phyloP scores from a whole-genome alignment of 1,139 yeast species.

The Kodamaea derodonti region DNA sequence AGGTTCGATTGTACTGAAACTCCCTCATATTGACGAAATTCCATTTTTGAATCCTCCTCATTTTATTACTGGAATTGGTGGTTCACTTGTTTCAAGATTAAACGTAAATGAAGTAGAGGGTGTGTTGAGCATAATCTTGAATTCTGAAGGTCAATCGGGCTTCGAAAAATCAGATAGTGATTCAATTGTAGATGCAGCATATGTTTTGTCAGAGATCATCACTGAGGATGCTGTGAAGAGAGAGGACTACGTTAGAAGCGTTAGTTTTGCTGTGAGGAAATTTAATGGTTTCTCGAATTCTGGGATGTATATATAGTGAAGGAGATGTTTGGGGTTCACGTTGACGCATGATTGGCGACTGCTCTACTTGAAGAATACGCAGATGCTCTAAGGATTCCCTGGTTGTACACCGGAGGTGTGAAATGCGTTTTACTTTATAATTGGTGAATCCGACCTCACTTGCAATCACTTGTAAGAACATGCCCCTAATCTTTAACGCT shows the following conservation, averaged over 20 bases:
- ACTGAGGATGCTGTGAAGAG: slow-evolving; percentile 7
- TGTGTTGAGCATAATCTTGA: slow-evolving; percentile 30
- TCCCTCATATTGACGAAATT: slow-evolving; percentile 12
- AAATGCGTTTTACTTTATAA: too few species aligned
- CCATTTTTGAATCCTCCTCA: slow-evolving; percentile 52
- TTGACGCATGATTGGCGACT: too few species aligned
- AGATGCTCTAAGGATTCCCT: too few species aligned
- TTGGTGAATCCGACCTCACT: too few species aligned
- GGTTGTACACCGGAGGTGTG: too few species aligned
- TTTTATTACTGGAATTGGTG: slow-evolving; percentile 50
- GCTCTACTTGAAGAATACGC: too few species aligned
- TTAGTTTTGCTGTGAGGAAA: slow-evolving; percentile 31
- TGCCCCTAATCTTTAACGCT: too few species aligned
- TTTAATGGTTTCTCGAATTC: slow-evolving; percentile 34
- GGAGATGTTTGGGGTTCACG: too few species aligned
- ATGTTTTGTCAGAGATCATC: slow-evolving; percentile 18
- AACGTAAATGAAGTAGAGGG: slow-evolving; percentile 1
- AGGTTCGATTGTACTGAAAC: neutral
- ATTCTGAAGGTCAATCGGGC: slow-evolving; percentile 59
- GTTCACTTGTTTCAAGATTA: slow-evolving; percentile 35
- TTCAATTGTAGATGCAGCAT: slow-evolving; percentile 33
- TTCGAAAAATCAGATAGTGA: slow-evolving; percentile 42
- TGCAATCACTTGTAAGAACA: too few species aligned
- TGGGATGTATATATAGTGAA: slow-evolving; percentile 34
- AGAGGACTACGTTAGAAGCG: slow-evolving; percentile 20